Evolutionary conservation across 257 asterid genomes (phyloP).

Genomic region (Lycium ferocissimum): DNA sequence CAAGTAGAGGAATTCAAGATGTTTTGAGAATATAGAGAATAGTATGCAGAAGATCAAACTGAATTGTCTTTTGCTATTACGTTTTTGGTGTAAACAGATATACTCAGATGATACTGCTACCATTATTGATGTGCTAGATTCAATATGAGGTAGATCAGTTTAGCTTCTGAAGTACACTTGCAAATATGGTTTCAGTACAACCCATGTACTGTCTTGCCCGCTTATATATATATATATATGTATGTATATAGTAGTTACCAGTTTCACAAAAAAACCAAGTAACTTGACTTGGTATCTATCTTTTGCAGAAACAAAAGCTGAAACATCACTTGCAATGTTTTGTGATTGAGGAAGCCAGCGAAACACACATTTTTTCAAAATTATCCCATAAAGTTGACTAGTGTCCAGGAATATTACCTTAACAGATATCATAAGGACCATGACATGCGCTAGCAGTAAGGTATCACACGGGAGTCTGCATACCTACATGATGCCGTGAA

Average conservation of each 20-base stretch:
- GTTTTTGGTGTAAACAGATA: no score
- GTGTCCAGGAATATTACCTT: conserved; percentile 55
- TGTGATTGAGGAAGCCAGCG: conserved; percentile 13
- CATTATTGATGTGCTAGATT: no score
- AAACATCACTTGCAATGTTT: conserved; percentile 17
- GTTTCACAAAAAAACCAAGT: neutral
- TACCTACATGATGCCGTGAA: conserved; percentile 44
- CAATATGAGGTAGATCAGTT: no score
- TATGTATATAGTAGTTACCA: no score
- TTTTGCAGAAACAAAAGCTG: conserved; percentile 8
- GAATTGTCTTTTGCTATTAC: no score
- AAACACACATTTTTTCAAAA: neutral
- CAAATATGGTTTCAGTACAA: no score
- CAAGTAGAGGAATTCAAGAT: neutral
- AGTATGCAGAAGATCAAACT: no score
- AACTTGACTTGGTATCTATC: conserved; percentile 16
- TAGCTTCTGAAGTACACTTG: no score
- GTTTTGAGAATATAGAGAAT: no score
- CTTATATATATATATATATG: no score
- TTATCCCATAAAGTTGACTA: neutral
- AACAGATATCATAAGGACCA: conserved; percentile 86
- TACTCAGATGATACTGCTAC: no score
- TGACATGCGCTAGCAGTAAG: conserved; percentile 58
- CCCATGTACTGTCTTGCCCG: no score
- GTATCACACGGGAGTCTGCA: conserved; percentile 54